These are phyloP conservation scores for Zymoseptoria passerinii DNA, from an alignment of 2,329 filamentous ascomycete species.

Conservation along the genomic window DNA sequence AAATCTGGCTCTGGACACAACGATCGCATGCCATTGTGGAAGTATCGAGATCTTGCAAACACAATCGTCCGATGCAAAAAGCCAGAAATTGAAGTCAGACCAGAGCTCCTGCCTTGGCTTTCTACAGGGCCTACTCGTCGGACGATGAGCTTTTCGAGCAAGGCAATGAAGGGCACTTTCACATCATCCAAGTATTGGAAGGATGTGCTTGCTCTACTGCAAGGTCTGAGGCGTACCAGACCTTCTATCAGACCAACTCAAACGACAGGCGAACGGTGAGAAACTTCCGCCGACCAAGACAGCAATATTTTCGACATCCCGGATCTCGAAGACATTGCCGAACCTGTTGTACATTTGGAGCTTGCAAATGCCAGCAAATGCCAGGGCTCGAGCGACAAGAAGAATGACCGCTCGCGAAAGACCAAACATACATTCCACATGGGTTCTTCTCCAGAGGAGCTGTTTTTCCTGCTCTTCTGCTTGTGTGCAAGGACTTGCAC, in stretches of 20 bases:
- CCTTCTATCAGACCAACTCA: background rate
- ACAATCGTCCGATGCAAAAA: background rate
- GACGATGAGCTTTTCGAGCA: constrained; percentile 1
- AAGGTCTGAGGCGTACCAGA: background rate
- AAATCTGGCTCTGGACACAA: background rate
- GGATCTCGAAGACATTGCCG: constrained; percentile 1
- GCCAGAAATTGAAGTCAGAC: constrained; percentile 1
- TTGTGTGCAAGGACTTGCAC: constrained; percentile 4
- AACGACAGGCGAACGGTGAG: background rate
- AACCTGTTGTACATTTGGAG: background rate
- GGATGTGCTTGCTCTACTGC: background rate
- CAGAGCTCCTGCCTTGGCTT: constrained; percentile 1
- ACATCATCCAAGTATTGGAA: constrained; percentile 3
- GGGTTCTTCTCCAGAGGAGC: background rate
- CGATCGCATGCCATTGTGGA: constrained; percentile 1
- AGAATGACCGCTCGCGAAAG: background rate
- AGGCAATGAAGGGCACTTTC: constrained; percentile 2
- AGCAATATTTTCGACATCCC: background rate
- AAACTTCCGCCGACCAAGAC: background rate
- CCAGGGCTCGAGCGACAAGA: background rate
- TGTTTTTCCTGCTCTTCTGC: constrained; percentile 4
- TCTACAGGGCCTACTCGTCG: constrained; percentile 1
- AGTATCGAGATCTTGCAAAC: constrained; percentile 1
- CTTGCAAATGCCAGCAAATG: background rate
- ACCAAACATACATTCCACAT: background rate